Base-by-base conservation (phyloP, 768 basidiomycete species). In the Cantharellus anzutake region DNA sequence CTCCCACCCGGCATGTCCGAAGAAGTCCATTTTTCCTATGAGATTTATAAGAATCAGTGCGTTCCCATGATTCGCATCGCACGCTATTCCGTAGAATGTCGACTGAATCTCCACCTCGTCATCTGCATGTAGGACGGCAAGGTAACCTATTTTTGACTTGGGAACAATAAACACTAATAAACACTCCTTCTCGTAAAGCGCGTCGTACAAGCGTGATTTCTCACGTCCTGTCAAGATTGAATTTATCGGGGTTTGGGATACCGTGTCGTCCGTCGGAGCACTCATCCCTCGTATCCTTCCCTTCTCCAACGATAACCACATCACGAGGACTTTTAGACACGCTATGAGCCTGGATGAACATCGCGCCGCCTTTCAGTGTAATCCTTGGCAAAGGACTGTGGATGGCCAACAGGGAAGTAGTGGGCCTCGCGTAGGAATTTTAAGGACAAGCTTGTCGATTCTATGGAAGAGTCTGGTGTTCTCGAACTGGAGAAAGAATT, bases 341-440 rank as follows among this genome's bases (percentile, higher is more conserved):
- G 62, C 62, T 3, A 44, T 63, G 5, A 34, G 60, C 4, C 61
- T 63, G n/a, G 62, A 63, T 50, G 62, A 86, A 82, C 82, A 73
- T 61, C 82, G 84, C 41, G 73, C 77, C n/a, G 79, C 75, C 66
- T 87, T 81, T 66, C 69, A 73, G 38, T 81, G 84, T 2, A 83
- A 81, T 63, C 64, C 74, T 20, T 86, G 80, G 64, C 82, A 84
- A 5, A 11, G 7, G 11, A 55, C 7, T 37, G 14, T 37, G 14
- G 52, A 7, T 37, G 20, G 20, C 20, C 7, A 7, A 20, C 7
- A 48, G n/a, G n/a, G n/a, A n/a, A n/a, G n/a, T n/a, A n/a, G n/a
- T n/a, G n/a, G n/a, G n/a, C n/a, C n/a, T n/a, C n/a, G n/a, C n/a
- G n/a, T n/a, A n/a, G n/a, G n/a, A n/a, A n/a, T n/a, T n/a, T n/a